phyloP scores from a whole-genome alignment of 768 basidiomycete genomes.

The Lentinus tigrinus region DNA sequence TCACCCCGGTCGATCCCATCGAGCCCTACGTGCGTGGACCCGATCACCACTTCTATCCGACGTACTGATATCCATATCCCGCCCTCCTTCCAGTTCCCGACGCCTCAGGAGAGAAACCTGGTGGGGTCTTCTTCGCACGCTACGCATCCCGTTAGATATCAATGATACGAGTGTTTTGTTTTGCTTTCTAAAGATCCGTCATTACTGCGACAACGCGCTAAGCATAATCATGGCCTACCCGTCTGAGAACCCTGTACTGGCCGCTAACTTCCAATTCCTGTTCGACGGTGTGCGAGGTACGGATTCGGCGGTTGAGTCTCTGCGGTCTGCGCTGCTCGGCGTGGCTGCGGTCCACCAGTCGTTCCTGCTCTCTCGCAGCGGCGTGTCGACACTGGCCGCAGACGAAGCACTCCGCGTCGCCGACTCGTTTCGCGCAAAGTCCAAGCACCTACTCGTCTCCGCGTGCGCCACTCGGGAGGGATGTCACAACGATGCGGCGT shows the following conservation, averaged over 20 bases:
- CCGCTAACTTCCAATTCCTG: constrained; percentile 41
- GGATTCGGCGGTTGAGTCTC: constrained; percentile 38
- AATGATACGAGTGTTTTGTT: constrained; percentile 40
- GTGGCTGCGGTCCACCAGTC: constrained; percentile 44
- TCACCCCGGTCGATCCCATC: constrained; percentile 50
- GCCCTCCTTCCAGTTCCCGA: constrained; percentile 32
- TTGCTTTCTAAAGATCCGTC: constrained; percentile 36
- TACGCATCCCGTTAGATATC: constrained; percentile 51
- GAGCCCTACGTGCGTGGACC: constrained; percentile 61
- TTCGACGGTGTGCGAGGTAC: constrained; percentile 37
- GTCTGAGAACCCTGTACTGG: constrained; percentile 43
- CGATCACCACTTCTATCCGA: neutral
- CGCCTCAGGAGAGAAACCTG: constrained; percentile 47
- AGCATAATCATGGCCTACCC: constrained; percentile 47
- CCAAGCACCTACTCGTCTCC: constrained; percentile 33
- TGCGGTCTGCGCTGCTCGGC: constrained; percentile 39
- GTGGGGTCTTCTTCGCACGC: constrained; percentile 46
- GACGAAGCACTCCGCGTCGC: constrained; percentile 36
- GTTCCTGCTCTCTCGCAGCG: constrained; percentile 37
- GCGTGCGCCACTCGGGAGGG: constrained; percentile 33
- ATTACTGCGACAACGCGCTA: constrained; percentile 46
- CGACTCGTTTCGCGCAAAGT: constrained; percentile 33
- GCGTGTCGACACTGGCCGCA: constrained; percentile 19
- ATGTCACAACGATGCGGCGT: constrained; percentile 28
- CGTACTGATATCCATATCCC: neutral